A percentile compares a stretch with the other conserved stretches of the same genome.
Conservation (phyloP, 1,139 yeast genomes). For the Scheffersomyces stambukii region DNA sequence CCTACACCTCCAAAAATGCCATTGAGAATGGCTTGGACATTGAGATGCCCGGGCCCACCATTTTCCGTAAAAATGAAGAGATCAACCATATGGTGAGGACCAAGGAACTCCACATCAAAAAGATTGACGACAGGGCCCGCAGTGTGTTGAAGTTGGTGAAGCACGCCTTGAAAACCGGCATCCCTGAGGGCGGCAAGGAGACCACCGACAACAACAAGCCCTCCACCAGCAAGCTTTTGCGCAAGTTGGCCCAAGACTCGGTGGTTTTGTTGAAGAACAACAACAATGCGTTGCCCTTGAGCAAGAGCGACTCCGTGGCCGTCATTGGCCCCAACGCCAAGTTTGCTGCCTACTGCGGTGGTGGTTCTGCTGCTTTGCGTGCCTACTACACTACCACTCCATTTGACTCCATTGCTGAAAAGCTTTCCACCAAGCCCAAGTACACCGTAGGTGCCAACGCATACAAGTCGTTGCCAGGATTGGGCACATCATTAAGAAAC, state of each 20-base stretch:
- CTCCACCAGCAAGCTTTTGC: conserved; percentile 38
- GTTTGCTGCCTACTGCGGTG: conserved; percentile 26
- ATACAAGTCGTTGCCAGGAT: conserved; percentile 25
- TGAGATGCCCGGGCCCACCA: conserved; percentile 63
- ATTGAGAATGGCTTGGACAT: conserved; percentile 53
- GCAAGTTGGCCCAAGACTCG: conserved; percentile 48
- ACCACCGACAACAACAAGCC: conserved; percentile 29
- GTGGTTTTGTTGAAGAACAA: conserved; percentile 54
- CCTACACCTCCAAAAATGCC: conserved; percentile 43
- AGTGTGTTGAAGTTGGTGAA: conserved; percentile 45
- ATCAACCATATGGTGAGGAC: conserved; percentile 27
- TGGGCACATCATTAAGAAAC: conserved; percentile 19
- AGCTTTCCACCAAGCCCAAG: conserved; percentile 14
- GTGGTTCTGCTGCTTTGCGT: conserved; percentile 31
- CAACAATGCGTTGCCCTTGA: conserved; percentile 36
- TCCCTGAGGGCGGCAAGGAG: conserved; percentile 34
- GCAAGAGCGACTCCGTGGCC: conserved; percentile 18
- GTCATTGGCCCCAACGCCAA: conserved; percentile 36
- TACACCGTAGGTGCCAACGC: conserved; percentile 19
- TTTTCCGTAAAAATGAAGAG: conserved; percentile 36
- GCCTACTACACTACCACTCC: conserved; percentile 29
- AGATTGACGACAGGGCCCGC: conserved; percentile 43
- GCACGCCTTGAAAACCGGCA: conserved; percentile 27
- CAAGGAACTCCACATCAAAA: conserved; percentile 26
- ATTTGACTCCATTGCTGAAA: conserved; percentile 22